phyloP scores from a whole-genome alignment of 495 filamentous ascomycete genomes.

The Penicillium subrubescens region DNA sequence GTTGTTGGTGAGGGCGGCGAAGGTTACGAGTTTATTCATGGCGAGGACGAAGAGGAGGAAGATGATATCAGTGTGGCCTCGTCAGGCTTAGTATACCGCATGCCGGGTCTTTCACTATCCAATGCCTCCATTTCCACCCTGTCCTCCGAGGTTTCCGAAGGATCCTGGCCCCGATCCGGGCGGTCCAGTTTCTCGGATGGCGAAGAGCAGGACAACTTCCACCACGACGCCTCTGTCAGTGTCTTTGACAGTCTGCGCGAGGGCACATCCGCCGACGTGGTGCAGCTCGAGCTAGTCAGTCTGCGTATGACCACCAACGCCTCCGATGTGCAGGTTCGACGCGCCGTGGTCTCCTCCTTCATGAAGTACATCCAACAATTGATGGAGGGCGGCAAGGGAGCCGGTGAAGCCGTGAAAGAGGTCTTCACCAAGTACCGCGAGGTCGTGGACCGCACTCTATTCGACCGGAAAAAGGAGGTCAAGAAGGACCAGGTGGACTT shows the following conservation, averaged over 20 bases:
- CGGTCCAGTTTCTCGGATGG: constrained; percentile 60
- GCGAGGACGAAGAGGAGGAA: constrained; percentile 55
- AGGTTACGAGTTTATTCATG: constrained; percentile 52
- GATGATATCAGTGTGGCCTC: constrained; percentile 46
- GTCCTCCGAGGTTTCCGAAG: constrained; percentile 51
- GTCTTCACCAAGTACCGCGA: constrained; percentile 58
- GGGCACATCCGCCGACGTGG: constrained; percentile 75
- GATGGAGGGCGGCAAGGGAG: constrained; percentile 58
- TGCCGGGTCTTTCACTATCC: constrained; percentile 68
- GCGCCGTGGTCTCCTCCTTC: constrained; percentile 81
- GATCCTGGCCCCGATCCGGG: constrained; percentile 53
- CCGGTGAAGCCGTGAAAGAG: constrained; percentile 65
- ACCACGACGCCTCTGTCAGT: constrained; percentile 81
- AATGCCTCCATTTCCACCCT: constrained; percentile 77
- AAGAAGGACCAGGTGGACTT: constrained; percentile 83
- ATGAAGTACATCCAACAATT: constrained; percentile 78
- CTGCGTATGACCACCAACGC: constrained; percentile 88
- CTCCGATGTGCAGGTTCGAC: constrained; percentile 81
- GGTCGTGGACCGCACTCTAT: constrained; percentile 59
- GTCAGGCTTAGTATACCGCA: constrained; percentile 69
- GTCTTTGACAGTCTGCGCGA: constrained; percentile 79
- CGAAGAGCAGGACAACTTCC: constrained; percentile 69
- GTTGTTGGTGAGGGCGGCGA: constrained; percentile 49
- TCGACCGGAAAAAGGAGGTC: constrained; percentile 57
- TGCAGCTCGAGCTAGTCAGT: constrained; percentile 86